Conservation (phyloP, 2,329 filamentous ascomycete species). For the Hymenoscyphus infarciens region DNA sequence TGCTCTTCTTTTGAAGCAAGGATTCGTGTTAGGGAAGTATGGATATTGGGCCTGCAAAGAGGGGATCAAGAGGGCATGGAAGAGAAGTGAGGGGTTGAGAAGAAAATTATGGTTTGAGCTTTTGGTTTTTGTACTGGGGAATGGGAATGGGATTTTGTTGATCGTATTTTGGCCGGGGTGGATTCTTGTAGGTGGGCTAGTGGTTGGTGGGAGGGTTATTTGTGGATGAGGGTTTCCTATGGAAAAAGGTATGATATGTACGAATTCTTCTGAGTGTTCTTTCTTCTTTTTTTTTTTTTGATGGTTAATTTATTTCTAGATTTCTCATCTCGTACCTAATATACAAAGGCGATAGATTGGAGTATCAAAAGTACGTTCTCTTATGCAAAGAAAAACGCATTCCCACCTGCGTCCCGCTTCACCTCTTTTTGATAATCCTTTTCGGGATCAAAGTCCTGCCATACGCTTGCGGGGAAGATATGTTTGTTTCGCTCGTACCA, state of each 20-base stretch:
- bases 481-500: conserved; percentile 99
- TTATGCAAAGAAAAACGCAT: conserved; percentile 81
- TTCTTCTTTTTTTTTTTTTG: too few relatives aligned
- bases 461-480: conserved; percentile 92
- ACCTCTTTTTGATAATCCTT: conserved; percentile 77
- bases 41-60: conserved; percentile 4
- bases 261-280: conserved; percentile 5
- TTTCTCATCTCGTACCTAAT: background rate
- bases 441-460: conserved; percentile 91
- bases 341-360: background rate
- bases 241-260: background rate
- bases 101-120: conserved; percentile 32
- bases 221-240: conserved; percentile 18
- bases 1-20: background rate
- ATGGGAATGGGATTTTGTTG: conserved; percentile 28
- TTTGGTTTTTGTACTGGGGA: conserved; percentile 30
- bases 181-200: conserved; percentile 26
- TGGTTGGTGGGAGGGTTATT: conserved; percentile 17
- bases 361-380: background rate
- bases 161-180: conserved; percentile 36
- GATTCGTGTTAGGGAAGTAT: background rate
- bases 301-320: conserved; percentile 8
- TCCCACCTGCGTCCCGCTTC: conserved; percentile 80
- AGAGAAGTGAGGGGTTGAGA: conserved; percentile 21
- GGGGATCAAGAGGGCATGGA: conserved; percentile 18